A percentile compares a stretch with the other conserved stretches of the same genome.
phyloP scores from a whole-genome alignment of 805 yeast genomes.

The Myxozyma kluyveri region DNA sequence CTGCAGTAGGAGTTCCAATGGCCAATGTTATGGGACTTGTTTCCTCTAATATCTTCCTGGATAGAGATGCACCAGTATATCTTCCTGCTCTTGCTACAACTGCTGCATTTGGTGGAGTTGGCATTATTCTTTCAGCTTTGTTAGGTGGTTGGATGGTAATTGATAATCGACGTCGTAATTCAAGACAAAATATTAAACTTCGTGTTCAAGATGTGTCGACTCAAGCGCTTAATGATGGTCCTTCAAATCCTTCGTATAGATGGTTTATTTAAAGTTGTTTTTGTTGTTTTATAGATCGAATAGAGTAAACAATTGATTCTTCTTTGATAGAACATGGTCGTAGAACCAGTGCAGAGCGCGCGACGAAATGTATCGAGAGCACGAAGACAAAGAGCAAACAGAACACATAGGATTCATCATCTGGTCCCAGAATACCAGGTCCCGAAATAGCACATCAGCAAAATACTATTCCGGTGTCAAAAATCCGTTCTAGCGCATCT shows the following conservation, averaged over 20 bases:
- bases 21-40: conserved; percentile 58
- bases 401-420: no score
- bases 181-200: conserved; percentile 42
- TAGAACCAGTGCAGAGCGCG: no score
- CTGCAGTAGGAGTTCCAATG: conserved; percentile 52
- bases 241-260: conserved; percentile 44
- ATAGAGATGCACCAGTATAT: conserved; percentile 53
- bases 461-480: no score
- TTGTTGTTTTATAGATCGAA: no score
- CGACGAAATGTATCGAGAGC: no score
- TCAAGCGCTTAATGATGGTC: conserved; percentile 46
- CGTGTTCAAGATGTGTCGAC: conserved; percentile 46
- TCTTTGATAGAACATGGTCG: no score
- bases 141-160: conserved; percentile 41
- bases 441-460: no score
- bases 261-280: no score
- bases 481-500: no score
- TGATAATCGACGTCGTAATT: conserved; percentile 46
- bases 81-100: conserved; percentile 49
- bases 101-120: conserved; percentile 48
- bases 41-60: conserved; percentile 50
- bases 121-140: conserved; percentile 38
- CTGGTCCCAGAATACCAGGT: no score
- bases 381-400: no score
- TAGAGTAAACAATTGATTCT: conserved; percentile 64